phyloP scores from a whole-genome alignment of 148 eudicot genomes.

The Camellia lanceoleosa region DNA sequence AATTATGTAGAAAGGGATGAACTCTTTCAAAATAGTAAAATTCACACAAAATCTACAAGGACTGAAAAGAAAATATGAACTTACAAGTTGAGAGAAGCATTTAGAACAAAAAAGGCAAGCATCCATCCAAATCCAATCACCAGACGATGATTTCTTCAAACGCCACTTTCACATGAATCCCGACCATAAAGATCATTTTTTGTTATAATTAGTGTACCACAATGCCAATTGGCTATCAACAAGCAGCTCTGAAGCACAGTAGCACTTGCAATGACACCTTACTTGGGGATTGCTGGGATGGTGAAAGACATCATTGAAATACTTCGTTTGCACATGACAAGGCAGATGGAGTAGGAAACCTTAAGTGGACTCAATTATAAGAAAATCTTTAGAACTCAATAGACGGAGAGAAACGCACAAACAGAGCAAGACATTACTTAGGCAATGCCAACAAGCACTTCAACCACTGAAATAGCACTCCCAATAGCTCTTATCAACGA shows the following conservation, averaged over 20 bases:
- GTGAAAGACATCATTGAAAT: background rate
- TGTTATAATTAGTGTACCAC: background rate
- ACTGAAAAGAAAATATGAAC: background rate
- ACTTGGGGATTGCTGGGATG: background rate
- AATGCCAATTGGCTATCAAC: background rate
- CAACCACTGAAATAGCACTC: too few relatives aligned
- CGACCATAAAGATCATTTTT: background rate
- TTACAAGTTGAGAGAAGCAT: slow-evolving; percentile 3
- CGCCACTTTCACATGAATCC: background rate
- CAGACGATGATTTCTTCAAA: background rate
- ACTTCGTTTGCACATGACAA: background rate
- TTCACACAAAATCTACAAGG: background rate
- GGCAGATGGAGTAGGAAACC: background rate
- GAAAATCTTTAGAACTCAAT: background rate
- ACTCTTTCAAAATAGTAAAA: background rate
- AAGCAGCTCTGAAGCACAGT: background rate
- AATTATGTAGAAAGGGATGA: background rate
- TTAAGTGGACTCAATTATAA: background rate
- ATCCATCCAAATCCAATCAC: background rate
- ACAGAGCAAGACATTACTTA: too few relatives aligned
- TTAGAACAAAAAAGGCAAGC: background rate
- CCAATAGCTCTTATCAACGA: too few relatives aligned
- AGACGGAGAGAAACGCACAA: too few relatives aligned
- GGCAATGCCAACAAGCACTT: too few relatives aligned
- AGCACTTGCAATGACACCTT: background rate